Evolutionary conservation across 495 filamentous ascomycete genomes (phyloP), one percentile per base, ranked within the genome.

Genomic region (Recurvomyces mirabilis): DNA sequence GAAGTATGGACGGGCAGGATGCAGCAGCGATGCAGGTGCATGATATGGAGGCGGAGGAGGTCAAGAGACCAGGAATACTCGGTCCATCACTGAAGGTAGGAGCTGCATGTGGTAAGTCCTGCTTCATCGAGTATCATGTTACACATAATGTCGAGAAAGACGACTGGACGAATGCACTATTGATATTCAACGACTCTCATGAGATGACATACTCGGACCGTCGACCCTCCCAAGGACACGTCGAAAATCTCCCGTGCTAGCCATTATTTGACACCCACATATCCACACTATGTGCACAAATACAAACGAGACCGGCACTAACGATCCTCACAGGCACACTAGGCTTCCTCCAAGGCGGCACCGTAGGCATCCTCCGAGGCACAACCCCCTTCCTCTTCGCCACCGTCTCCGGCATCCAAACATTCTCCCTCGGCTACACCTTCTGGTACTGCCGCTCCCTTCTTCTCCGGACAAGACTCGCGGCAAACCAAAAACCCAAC

Each of bases 331-430:
- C n/a, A n/a, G n/a, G n/a, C n/a, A n/a, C n/a, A 25, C 31, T 73
- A 28, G 91, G 89, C n/a, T 53, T 87, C 20, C 53, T 88, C 20
- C 62, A 78, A 43, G 87, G 88, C 43, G 79, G 79, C 38, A 69
- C 74, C 31, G 61, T 67, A 24, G 85, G 82, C 20, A 78, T 85
- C 22, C 53, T 87, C 23, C 70, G 77, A 54, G 81, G 78, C 19
- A 72, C 66, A 4, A 77, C 81, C 29, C 69, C 77, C 10, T 61
- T 72, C 7, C 61, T 93, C 4, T 91, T 87, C 64, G 77, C 85
- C 4, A 34, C 79, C 26, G 73, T 77, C 41, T 75, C 78, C 22
- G 81, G 83, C 26, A 65, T 82, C 30, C 87, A 94, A 64, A 94
- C 82, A 73, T 83, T 81, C 64, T 65, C 70, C 29, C 72, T 93